phyloP scores from a whole-genome alignment of 192 early-diverging fungal species.

The Radiomyces spectabilis region DNA sequence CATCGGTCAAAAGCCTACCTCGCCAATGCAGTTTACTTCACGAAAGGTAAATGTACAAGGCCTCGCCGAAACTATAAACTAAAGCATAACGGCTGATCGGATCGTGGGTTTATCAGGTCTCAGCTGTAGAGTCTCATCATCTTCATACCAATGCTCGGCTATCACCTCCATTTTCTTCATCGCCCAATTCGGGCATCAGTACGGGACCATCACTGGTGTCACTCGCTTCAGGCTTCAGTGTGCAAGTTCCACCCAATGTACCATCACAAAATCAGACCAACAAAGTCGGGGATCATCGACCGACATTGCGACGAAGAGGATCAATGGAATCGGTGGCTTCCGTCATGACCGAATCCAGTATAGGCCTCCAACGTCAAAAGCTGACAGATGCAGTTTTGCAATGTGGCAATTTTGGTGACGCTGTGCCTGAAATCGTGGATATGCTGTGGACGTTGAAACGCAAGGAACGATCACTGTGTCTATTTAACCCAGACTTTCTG shows the following conservation, averaged over 20 bases:
- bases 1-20: background rate
- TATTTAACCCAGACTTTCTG: constrained; percentile 29
- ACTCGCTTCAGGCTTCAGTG: constrained; percentile 4
- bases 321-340: constrained; percentile 23
- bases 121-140: background rate
- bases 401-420: background rate
- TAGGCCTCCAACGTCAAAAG: constrained; percentile 20
- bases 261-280: constrained; percentile 5
- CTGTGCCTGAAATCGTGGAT: constrained; percentile 20
- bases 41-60: constrained; percentile 7
- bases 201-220: constrained; percentile 6
- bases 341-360: constrained; percentile 22
- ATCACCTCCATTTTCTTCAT: constrained; percentile 15
- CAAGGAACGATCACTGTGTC: constrained; percentile 27
- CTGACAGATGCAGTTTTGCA: constrained; percentile 22
- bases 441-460: constrained; percentile 23
- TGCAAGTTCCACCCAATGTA: constrained; percentile 7
- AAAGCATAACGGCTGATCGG: background rate
- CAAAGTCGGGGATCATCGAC: background rate
- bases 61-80: background rate
- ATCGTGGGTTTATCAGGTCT: background rate
- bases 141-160: background rate
- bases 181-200: constrained; percentile 12
- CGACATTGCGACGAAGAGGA: constrained; percentile 6
- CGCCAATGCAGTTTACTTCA: background rate